phyloP scores from a whole-genome alignment of 2,329 filamentous ascomycete genomes.

The Fusarium anthophilum region DNA sequence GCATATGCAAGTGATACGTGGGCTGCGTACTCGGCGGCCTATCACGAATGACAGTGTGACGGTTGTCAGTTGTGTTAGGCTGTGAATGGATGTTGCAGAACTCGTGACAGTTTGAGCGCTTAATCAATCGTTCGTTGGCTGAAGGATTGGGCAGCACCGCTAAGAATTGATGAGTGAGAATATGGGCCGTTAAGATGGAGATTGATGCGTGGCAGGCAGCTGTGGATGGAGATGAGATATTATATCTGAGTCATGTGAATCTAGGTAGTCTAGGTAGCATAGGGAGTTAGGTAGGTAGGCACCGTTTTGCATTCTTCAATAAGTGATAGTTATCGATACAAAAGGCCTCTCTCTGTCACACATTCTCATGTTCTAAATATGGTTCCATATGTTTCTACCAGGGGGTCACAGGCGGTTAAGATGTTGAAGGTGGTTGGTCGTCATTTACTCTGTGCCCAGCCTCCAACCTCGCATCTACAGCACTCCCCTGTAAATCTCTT shows the following conservation, averaged over 20 bases:
- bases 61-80: constrained; percentile 25
- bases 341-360: not conserved
- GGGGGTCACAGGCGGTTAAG: constrained; percentile 28
- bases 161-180: constrained; percentile 13
- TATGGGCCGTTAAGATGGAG: constrained; percentile 20
- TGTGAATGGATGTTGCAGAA: constrained; percentile 23
- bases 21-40: constrained; percentile 5
- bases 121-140: constrained; percentile 15
- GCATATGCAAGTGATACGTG: constrained; percentile 31
- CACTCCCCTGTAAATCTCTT: constrained; percentile 21
- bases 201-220: constrained; percentile 29
- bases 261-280: not conserved
- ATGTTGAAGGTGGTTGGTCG: constrained; percentile 29
- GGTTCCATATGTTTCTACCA: constrained; percentile 9
- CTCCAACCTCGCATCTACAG: constrained; percentile 14
- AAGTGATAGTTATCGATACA: not conserved
- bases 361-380: not conserved
- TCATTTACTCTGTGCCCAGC: constrained; percentile 7
- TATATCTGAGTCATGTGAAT: constrained; percentile 13
- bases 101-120: constrained; percentile 29
- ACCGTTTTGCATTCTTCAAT: not conserved
- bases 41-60: constrained; percentile 14
- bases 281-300: not conserved
- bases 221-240: not conserved
- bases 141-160: constrained; percentile 36